Percentiles rank a stretch among this genome's conserved stretches.
These are phyloP conservation scores for Rhizoclosmatium globosum DNA, from an alignment of 192 early-diverging fungal species.

Conservation along the genomic window DNA sequence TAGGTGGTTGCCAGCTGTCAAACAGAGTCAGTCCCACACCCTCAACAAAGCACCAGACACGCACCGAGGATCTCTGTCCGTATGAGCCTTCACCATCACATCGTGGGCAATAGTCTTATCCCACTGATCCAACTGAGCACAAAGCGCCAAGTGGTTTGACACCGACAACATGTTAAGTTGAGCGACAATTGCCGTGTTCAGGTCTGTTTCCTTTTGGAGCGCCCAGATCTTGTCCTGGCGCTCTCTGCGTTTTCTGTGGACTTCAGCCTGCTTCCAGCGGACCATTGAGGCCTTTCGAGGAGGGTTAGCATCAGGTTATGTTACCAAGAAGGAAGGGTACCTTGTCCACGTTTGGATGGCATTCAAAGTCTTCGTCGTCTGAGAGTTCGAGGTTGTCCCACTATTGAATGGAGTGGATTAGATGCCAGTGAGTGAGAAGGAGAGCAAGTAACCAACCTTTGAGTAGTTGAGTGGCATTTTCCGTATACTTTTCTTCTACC, in stretches of 20 bases:
- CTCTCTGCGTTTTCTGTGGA: slow-evolving; percentile 85
- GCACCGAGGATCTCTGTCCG: slow-evolving; percentile 46
- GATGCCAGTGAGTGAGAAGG: no score
- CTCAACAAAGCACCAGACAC: no score
- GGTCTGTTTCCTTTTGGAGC: slow-evolving; percentile 41
- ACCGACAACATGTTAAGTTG: slow-evolving; percentile 17
- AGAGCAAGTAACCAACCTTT: no score
- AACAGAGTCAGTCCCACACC: neutral
- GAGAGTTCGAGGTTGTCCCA: slow-evolving; percentile 97
- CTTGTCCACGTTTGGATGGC: slow-evolving; percentile 92
- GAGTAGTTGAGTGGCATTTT: no score
- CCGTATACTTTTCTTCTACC: no score
- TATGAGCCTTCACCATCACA: slow-evolving; percentile 18
- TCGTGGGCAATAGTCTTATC: slow-evolving; percentile 29
- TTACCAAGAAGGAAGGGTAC: slow-evolving; percentile 51
- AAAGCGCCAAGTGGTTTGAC: neutral
- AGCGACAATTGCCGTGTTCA: slow-evolving; percentile 35
- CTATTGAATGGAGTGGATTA: slow-evolving; percentile 47
- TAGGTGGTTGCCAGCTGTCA: slow-evolving; percentile 32
- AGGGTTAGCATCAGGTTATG: no score
- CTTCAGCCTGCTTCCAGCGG: slow-evolving; percentile 88
- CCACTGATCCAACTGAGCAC: slow-evolving; percentile 14
- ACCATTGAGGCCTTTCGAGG: slow-evolving; percentile 52
- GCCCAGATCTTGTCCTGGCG: slow-evolving; percentile 70
- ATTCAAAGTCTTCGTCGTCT: slow-evolving; percentile 96